Base-by-base conservation (phyloP, 2,329 filamentous ascomycete genomes). In the Hypocreales sp. region DNA sequence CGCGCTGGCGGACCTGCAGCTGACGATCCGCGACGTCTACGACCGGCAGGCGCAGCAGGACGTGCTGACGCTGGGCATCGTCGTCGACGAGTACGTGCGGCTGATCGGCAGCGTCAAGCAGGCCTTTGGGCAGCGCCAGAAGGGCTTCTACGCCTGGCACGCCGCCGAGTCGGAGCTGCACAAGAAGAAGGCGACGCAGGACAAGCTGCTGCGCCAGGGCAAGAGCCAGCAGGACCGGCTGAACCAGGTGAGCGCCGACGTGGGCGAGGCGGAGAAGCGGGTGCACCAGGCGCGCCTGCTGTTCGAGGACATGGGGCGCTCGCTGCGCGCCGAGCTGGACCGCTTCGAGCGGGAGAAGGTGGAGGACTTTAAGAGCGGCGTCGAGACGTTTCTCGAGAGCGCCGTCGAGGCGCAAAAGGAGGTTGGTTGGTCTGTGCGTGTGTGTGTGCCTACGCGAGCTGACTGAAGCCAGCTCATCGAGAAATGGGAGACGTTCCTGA, bases 341-440 rank as follows among this genome's bases (percentile, higher is more conserved):
- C 68, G 86, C 12, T 98, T 98, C 45, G 90, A 98, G 58, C 72
- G 71, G 42, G 90, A 98, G 56, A 98, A 98, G 61, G 90, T 98
- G 4, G 90, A 98, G 49, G 90, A 98, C 49, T 98, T 98, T 55
- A 98, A 98, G 64, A 90, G 80, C 35, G 87, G 86, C 0, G 86
- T 98, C 2, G 90, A 98, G 60, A 98, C 90, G 2, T 98, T 93
- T 55, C 55, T 98, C 41, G 90, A 98, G 60, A 86, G 90, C 45
- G 83, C 90, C 4, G 84, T 98, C 4, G 90, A 98, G 56, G 90
- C 87, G 30, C 90, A 98, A 59, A 98, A 98, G 57, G 90, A 98
- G 76, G 87, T 90, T 50, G 53, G 70, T 15, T 12, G 28, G 18
- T 20, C 18, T 20, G 18, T 10, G 18, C 18, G 18, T 10, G n/a